Evolutionary conservation across 805 yeast genomes (phyloP).

Genomic region (Candida nonsorbophila): DNA sequence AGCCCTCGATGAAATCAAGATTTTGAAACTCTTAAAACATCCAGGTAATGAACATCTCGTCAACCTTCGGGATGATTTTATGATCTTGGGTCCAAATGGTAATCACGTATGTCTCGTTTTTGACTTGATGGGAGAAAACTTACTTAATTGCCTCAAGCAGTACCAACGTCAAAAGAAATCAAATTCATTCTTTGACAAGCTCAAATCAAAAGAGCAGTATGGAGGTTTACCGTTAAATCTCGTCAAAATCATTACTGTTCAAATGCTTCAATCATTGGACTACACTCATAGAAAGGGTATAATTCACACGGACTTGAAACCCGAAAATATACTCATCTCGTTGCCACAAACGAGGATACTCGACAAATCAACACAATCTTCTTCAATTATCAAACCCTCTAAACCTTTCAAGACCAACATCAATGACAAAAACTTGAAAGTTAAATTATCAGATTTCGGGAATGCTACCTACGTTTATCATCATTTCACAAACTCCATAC

Average conservation of each 20-base stretch:
- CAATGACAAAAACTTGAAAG: conserved; percentile 11
- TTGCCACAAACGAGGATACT: background rate
- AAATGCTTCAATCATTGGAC: conserved; percentile 50
- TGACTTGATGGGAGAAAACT: conserved; percentile 59
- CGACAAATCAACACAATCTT: background rate
- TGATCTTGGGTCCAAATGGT: conserved; percentile 58
- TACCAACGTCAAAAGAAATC: conserved; percentile 23
- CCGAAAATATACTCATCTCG: conserved; percentile 30
- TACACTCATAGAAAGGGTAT: conserved; percentile 45
- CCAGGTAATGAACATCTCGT: conserved; percentile 29
- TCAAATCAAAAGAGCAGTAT: background rate
- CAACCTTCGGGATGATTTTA: conserved; percentile 48
- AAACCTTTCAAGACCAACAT: background rate
- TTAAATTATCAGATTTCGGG: conserved; percentile 91
- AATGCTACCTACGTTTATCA: conserved; percentile 80
- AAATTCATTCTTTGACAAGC: conserved; percentile 1
- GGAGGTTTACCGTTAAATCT: conserved; percentile 28
- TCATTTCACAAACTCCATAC: conserved; percentile 85
- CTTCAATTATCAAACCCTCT: background rate
- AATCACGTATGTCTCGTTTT: conserved; percentile 62
- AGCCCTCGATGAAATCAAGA: conserved; percentile 58
- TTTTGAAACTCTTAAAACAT: conserved; percentile 34
- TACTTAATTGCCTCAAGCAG: conserved; percentile 41
- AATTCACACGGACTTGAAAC: conserved; percentile 34
- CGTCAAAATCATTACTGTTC: conserved; percentile 54